Evolutionary conservation across 2,329 filamentous ascomycete species (phyloP).

Genomic region (Mollisiaceae sp.): DNA sequence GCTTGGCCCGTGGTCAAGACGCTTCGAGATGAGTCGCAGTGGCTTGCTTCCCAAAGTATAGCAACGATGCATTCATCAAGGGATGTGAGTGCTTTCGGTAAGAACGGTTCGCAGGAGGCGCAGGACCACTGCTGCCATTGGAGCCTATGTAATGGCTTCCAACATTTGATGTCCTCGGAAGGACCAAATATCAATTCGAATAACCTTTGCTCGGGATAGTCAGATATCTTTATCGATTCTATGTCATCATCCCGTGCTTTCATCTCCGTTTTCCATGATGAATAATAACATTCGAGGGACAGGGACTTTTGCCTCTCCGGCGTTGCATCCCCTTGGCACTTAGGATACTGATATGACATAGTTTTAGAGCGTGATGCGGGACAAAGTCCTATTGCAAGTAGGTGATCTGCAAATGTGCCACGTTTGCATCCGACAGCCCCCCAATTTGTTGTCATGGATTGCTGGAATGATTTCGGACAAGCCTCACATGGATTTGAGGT

Average conservation of each 20-base stretch:
- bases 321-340: too few species aligned
- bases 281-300: not conserved
- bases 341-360: too few species aligned
- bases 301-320: too few species aligned
- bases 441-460: not conserved
- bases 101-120: not conserved
- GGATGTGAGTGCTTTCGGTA: not conserved
- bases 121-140: too few species aligned
- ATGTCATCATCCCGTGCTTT: not conserved
- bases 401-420: not conserved
- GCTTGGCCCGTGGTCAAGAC: not conserved
- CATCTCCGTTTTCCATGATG: conserved; percentile 8
- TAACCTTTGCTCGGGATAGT: too few species aligned
- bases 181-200: too few species aligned
- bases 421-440: not conserved
- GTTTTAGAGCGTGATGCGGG: not conserved
- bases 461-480: not conserved
- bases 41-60: not conserved
- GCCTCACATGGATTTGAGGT: not conserved
- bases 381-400: not conserved
- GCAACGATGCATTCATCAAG: not conserved
- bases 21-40: not conserved
- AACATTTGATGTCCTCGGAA: too few species aligned
- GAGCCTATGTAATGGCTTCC: too few species aligned
- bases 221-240: too few species aligned